phyloP scores from a whole-genome alignment of 495 filamentous ascomycete genomes.

The Penicillium egyptiacum region DNA sequence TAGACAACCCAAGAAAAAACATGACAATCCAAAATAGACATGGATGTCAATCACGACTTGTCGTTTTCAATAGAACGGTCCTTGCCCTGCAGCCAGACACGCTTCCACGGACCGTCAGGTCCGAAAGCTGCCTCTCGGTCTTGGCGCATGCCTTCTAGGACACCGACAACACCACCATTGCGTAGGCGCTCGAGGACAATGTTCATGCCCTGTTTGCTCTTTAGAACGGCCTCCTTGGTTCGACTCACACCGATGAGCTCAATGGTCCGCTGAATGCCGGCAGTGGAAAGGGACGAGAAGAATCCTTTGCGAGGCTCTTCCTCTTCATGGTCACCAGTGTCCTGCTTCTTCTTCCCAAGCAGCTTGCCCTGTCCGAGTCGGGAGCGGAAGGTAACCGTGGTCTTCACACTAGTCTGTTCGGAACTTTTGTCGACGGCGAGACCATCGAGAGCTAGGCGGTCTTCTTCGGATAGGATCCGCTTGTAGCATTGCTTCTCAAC shows the following conservation, averaged over 20 bases:
- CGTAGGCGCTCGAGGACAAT: slow-evolving; percentile 86
- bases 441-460: slow-evolving; percentile 22
- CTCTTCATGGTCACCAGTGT: slow-evolving; percentile 45
- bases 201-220: slow-evolving; percentile 93
- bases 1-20: background rate
- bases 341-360: slow-evolving; percentile 51
- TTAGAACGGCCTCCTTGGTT: slow-evolving; percentile 78
- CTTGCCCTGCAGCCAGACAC: slow-evolving; percentile 45
- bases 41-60: slow-evolving; percentile 10
- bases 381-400: slow-evolving; percentile 81
- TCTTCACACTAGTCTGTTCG: slow-evolving; percentile 78
- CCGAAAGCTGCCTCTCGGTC: slow-evolving; percentile 58
- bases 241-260: slow-evolving; percentile 83
- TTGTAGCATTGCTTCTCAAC: slow-evolving; percentile 83
- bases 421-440: slow-evolving; percentile 41
- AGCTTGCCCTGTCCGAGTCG: slow-evolving; percentile 73
- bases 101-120: slow-evolving; percentile 49
- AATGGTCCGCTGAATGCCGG: slow-evolving; percentile 81
- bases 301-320: slow-evolving; percentile 60
- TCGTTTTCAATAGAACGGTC: slow-evolving; percentile 33
- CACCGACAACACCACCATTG: slow-evolving; percentile 76
- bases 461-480: slow-evolving; percentile 37
- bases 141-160: slow-evolving; percentile 79
- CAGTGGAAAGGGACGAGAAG: slow-evolving; percentile 72
- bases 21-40: background rate